Conservation (phyloP, 345 rosid species). For the Nasturtium officinale region DNA sequence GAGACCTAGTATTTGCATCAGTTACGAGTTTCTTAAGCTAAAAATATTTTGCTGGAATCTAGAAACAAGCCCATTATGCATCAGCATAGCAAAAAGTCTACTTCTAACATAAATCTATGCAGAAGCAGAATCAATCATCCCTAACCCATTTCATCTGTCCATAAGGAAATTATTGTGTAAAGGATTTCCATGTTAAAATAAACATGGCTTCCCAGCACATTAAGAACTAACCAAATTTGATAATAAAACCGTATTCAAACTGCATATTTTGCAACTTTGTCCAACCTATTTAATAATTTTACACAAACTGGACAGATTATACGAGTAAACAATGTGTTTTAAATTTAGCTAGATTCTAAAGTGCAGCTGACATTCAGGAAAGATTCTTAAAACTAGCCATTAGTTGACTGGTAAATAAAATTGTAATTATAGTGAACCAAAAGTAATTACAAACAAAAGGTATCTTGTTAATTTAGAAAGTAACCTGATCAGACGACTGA, state of each 20-base stretch:
- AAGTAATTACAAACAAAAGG: conserved; percentile 16
- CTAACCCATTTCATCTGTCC: conserved; percentile 16
- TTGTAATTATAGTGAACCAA: not conserved
- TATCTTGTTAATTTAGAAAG: conserved; percentile 29
- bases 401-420: conserved; percentile 13
- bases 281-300: conserved; percentile 6
- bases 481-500: conserved; percentile 84
- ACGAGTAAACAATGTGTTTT: conserved; percentile 10
- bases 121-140: conserved; percentile 8
- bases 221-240: not conserved
- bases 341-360: conserved; percentile 15
- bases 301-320: not conserved
- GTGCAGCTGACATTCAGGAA: conserved; percentile 21
- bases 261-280: not conserved
- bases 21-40: conserved; percentile 1
- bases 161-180: conserved; percentile 2
- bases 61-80: conserved; percentile 18
- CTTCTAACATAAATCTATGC: conserved; percentile 18
- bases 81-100: not conserved
- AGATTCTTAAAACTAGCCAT: conserved; percentile 19
- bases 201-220: not conserved
- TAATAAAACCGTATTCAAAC: conserved; percentile 6
- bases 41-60: conserved; percentile 8
- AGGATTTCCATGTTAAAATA: not conserved
- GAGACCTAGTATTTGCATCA: conserved; percentile 3